Evolutionary conservation across 108 stramenopile species (phyloP), one percentile per base, ranked within the genome.

Genomic region (Stephanodiscus triporus): DNA sequence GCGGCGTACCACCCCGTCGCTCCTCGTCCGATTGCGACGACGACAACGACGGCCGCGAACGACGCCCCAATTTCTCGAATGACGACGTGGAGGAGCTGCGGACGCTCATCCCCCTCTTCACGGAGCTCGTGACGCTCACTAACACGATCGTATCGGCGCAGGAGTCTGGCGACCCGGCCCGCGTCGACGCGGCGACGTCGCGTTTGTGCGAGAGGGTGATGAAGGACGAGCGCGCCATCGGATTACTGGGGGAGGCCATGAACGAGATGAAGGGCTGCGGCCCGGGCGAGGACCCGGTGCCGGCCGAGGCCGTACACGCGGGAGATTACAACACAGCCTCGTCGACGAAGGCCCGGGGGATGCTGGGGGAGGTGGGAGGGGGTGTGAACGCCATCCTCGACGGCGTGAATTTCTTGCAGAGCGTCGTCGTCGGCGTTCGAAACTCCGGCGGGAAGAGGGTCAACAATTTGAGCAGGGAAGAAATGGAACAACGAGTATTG

Each of bases 171-270:
- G 58, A 59, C 19, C n/a, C 29, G 4, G 58, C 30, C 3, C 30
- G 37, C 16, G 58, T 59, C 58, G 58, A 59, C 16, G 58, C 58
- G 6, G 58, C 58, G 16, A 59, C 58, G 2, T 59, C 58, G 36
- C 16, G 37, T 17, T 14, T 59, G 13, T 59, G 58, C 34, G 58
- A 59, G 13, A 34, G 29, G 16, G 58, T 59, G n/a, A 30, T 59
- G 34, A 59, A 20, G 58, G 58, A 59, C 29, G 58, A 37, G 37
- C 32, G 29, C 11, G 58, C 58, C 34, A 59, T 59, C 36, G 19
- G 36, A 4, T n/a, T 59, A 20, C 29, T 59, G 34, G 37, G 58
- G 2, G 32, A 37, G 32, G 58, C 58, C n/a, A 59, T 59, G 58
- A 59, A 16, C 16, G 58, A 59, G 34, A 59, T 59, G 58, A 38